A percentile compares a stretch with the other conserved stretches of the same genome.
Evolutionary conservation across 768 basidiomycete species (phyloP).

Genomic region (Russula emetica): DNA sequence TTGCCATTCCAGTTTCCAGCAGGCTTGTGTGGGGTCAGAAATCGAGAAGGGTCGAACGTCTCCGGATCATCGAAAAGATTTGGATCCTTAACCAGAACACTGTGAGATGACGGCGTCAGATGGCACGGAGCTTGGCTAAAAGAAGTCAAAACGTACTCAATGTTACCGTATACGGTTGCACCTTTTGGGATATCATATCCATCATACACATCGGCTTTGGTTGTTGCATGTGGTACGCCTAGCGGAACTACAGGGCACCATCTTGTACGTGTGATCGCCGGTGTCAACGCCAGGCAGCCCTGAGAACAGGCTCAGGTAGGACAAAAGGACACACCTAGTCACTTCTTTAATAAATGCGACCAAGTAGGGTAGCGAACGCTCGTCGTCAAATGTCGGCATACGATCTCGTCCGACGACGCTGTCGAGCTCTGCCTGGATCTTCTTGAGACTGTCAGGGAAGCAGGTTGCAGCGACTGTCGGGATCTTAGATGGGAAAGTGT

Average conservation of each 20-base stretch:
- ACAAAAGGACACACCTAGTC: constrained; percentile 5
- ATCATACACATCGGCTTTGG: constrained; percentile 1
- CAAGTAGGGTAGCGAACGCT: constrained; percentile 21
- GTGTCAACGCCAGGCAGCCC: neutral
- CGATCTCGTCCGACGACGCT: constrained; percentile 23
- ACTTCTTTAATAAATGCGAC: constrained; percentile 26
- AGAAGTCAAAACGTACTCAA: constrained; percentile 10
- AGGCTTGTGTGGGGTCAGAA: constrained; percentile 17
- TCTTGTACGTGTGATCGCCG: neutral
- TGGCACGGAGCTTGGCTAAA: neutral
- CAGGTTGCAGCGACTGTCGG: constrained; percentile 7
- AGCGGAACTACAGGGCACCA: constrained; percentile 15
- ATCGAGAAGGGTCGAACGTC: constrained; percentile 29
- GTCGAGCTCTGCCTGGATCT: constrained; percentile 26
- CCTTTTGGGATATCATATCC: constrained; percentile 21
- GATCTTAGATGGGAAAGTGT: neutral
- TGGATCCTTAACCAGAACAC: constrained; percentile 26
- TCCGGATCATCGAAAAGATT: constrained; percentile 28
- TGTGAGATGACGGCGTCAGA: neutral
- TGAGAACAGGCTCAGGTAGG: neutral
- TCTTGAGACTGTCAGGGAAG: constrained; percentile 22
- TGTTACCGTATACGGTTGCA: constrained; percentile 12
- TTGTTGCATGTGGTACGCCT: constrained; percentile 18
- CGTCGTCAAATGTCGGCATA: constrained; percentile 25
- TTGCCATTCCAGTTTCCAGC: constrained; percentile 12